Percentiles rank a stretch among this genome's conserved stretches.
Conservation (phyloP, 176 grass and related monocot genomes). For the Raddia distichophylla region DNA sequence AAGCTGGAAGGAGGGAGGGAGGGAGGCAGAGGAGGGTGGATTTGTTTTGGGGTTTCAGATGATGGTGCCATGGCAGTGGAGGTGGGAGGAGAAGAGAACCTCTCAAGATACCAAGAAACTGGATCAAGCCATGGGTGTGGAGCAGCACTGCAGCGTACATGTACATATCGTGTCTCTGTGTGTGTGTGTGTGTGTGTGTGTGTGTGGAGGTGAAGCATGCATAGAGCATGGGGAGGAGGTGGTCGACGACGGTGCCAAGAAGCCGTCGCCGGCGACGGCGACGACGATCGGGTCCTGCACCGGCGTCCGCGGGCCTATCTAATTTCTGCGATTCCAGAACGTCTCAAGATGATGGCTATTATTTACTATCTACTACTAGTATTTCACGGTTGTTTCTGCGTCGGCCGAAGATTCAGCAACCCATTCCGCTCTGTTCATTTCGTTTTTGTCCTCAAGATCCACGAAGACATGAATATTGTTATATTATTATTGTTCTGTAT, state of each 20-base stretch:
- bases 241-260: background rate
- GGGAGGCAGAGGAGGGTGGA: conserved; percentile 14
- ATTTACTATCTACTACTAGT: background rate
- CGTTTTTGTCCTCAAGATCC: background rate
- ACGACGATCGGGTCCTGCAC: background rate
- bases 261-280: background rate
- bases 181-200: background rate
- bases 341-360: conserved; percentile 20
- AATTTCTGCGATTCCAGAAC: conserved; percentile 41
- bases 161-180: conserved; percentile 12
- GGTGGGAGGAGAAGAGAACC: background rate
- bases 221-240: conserved; percentile 6
- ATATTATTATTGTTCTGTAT: background rate
- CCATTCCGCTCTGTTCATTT: conserved; percentile 1
- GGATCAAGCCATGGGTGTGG: background rate
- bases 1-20: background rate
- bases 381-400: background rate
- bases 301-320: background rate
- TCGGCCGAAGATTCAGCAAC: conserved; percentile 11
- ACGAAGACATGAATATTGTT: background rate
- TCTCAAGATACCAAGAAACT: conserved; percentile 21
- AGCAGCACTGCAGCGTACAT: conserved; percentile 20
- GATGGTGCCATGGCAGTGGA: conserved; percentile 9
- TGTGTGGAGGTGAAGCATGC: conserved; percentile 8
- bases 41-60: conserved; percentile 59